Percentiles rank a stretch among this genome's conserved stretches.
Conservation (phyloP, 306 rosid species). For the Quercus agrifolia region DNA sequence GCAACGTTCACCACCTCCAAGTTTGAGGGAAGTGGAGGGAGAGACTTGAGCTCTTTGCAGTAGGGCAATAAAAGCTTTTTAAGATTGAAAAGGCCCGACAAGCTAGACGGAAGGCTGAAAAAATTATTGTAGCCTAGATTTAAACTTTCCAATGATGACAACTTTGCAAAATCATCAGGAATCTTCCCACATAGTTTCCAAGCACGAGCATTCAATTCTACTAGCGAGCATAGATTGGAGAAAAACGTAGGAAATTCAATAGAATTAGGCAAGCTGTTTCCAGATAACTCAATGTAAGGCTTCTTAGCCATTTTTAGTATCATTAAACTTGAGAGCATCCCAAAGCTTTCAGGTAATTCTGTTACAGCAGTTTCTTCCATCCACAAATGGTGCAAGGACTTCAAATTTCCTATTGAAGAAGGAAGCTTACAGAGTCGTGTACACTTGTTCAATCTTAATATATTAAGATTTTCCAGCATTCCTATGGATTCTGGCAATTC, state of each 20-base stretch:
- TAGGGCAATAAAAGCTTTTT: constrained; percentile 27
- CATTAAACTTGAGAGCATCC: too few species aligned
- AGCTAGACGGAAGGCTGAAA: constrained; percentile 59
- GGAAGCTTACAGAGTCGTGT: constrained; percentile 50
- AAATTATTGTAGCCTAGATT: constrained; percentile 39
- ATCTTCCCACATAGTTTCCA: constrained; percentile 56
- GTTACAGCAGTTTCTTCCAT: too few species aligned
- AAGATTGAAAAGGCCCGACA: constrained; percentile 49
- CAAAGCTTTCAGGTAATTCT: too few species aligned
- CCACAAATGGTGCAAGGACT: constrained; percentile 1
- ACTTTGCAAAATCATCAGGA: constrained; percentile 54
- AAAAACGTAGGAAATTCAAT: constrained; percentile 42
- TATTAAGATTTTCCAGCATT: constrained; percentile 47
- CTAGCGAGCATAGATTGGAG: constrained; percentile 40
- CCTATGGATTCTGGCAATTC: constrained; percentile 52
- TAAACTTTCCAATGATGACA: constrained; percentile 40
- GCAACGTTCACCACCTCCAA: constrained; percentile 39
- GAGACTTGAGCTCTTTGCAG: constrained; percentile 41
- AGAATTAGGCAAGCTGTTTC: neutral
- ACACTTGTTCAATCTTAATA: constrained; percentile 36
- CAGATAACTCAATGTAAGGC: neutral
- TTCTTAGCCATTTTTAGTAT: constrained; percentile 39
- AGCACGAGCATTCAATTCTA: constrained; percentile 36
- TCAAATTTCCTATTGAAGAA: constrained; percentile 47
- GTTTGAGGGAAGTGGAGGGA: constrained; percentile 71